Conservation (phyloP, 2,329 filamentous ascomycete species). For the Botrytis porri region DNA sequence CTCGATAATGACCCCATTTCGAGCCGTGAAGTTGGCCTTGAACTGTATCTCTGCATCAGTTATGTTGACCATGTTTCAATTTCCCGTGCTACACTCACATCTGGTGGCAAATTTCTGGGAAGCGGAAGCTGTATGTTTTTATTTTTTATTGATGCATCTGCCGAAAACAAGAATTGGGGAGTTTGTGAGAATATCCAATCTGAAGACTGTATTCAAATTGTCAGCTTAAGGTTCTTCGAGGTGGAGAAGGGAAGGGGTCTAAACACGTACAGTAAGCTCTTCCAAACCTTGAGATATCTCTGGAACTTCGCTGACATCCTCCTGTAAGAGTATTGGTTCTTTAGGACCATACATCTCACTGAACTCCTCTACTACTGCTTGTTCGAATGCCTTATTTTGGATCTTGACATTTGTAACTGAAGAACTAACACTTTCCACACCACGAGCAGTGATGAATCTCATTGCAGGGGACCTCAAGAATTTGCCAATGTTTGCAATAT, state of each 20-base stretch:
- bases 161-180: slow-evolving; percentile 73
- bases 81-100: slow-evolving; percentile 4
- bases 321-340: slow-evolving; percentile 43
- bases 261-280: slow-evolving; percentile 56
- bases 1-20: slow-evolving; percentile 29
- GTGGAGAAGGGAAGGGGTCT: background rate
- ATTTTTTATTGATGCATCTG: slow-evolving; percentile 41
- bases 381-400: slow-evolving; percentile 46
- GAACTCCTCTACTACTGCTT: slow-evolving; percentile 64
- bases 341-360: slow-evolving; percentile 57
- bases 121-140: background rate
- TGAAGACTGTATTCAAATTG: slow-evolving; percentile 45
- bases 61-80: background rate
- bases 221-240: slow-evolving; percentile 30
- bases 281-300: slow-evolving; percentile 60
- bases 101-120: slow-evolving; percentile 9
- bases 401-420: slow-evolving; percentile 75
- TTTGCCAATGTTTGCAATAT: slow-evolving; percentile 64
- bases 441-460: slow-evolving; percentile 72
- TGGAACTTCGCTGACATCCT: slow-evolving; percentile 36
- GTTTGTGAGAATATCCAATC: slow-evolving; percentile 86
- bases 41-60: slow-evolving; percentile 22
- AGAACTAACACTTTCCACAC: slow-evolving; percentile 88
- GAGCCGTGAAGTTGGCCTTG: slow-evolving; percentile 26
- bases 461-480: slow-evolving; percentile 77